Evolutionary conservation across 2,329 filamentous ascomycete genomes (phyloP).

Genomic region (Alternaria sp.): DNA sequence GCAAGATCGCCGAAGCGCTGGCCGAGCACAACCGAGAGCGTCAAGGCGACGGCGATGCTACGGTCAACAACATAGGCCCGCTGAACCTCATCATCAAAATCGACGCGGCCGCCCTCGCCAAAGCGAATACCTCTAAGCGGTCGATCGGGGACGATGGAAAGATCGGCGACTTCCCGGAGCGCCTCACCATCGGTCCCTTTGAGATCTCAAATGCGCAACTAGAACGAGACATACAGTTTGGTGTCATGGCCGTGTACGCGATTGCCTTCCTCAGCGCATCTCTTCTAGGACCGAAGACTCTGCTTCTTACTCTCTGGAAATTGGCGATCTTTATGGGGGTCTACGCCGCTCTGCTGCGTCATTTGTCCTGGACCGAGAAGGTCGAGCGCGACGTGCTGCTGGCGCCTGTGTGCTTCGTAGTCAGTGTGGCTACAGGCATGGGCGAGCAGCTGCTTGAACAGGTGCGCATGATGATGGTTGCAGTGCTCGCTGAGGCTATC

Average conservation of each 20-base stretch:
- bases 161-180: too few relatives aligned
- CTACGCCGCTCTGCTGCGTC: not conserved
- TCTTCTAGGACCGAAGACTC: not conserved
- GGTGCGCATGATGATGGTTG: not conserved
- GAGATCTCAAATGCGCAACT: not conserved
- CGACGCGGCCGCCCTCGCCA: not conserved
- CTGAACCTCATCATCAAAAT: not conserved
- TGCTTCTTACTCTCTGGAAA: conserved; percentile 5
- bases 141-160: not conserved
- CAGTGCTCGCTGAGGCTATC: not conserved
- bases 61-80: not conserved
- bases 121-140: not conserved
- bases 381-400: conserved; percentile 1
- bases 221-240: not conserved
- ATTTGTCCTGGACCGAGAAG: not conserved
- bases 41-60: not conserved
- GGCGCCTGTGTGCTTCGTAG: not conserved
- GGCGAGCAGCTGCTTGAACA: not conserved
- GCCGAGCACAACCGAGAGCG: not conserved
- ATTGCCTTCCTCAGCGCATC: not conserved
- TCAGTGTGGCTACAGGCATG: conserved; percentile 46
- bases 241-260: not conserved
- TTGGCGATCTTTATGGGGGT: not conserved
- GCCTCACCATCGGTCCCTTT: not conserved
- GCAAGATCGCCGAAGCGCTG: conserved; percentile 8